phyloP scores from a whole-genome alignment of 2,329 filamentous ascomycete genomes.

The Penicillium brevicompactum region DNA sequence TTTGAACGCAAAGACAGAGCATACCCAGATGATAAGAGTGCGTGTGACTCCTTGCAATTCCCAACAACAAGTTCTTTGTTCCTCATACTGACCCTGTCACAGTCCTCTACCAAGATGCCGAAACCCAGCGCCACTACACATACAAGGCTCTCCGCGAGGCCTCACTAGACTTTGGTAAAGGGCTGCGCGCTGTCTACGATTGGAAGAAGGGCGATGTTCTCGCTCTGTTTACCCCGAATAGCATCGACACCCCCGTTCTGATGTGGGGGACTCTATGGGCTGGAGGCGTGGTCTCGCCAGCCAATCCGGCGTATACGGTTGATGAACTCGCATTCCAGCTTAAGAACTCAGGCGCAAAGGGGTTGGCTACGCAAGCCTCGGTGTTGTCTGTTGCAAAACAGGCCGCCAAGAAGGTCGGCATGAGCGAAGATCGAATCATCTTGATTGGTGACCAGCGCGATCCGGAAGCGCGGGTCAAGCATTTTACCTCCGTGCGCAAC shows the following conservation, averaged over 20 bases:
- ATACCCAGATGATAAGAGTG: constrained; percentile 75
- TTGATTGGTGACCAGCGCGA: constrained; percentile 69
- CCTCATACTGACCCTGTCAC: constrained; percentile 16
- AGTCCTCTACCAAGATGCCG: constrained; percentile 79
- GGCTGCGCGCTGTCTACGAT: constrained; percentile 70
- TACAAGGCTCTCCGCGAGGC: constrained; percentile 66
- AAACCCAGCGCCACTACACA: constrained; percentile 70
- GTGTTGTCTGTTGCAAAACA: constrained; percentile 66
- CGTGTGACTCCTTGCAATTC: constrained; percentile 13
- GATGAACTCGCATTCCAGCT: constrained; percentile 85
- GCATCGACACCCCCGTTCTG: constrained; percentile 76
- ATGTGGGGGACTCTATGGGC: constrained; percentile 83
- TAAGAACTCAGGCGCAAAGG: constrained; percentile 73
- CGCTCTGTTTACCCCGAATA: constrained; percentile 80
- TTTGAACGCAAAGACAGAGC: constrained; percentile 68
- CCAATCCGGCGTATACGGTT: constrained; percentile 83
- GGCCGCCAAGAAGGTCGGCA: constrained; percentile 70
- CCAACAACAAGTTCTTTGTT: background rate
- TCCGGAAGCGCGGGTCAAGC: constrained; percentile 60
- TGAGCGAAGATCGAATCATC: constrained; percentile 72
- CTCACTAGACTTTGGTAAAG: constrained; percentile 76
- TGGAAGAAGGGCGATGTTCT: constrained; percentile 86
- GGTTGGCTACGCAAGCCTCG: constrained; percentile 70
- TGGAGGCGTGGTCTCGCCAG: constrained; percentile 78
- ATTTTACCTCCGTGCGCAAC: constrained; percentile 72